Evolutionary conservation across 2,329 filamentous ascomycete species (phyloP).

Genomic region (Colletotrichum sansevieriae): DNA sequence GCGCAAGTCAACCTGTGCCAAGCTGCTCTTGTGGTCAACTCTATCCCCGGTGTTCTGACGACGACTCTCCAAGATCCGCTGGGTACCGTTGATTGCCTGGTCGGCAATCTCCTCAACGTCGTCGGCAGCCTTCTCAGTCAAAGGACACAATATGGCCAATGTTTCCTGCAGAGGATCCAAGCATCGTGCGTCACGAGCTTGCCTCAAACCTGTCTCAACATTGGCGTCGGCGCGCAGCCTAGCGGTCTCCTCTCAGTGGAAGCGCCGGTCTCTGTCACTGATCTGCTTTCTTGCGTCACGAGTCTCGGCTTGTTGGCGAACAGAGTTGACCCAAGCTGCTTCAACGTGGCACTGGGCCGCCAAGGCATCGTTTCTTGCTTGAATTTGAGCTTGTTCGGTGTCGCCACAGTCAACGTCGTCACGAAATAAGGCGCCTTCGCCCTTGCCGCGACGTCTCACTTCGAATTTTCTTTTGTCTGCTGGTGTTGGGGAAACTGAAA

Average conservation of each 20-base stretch:
- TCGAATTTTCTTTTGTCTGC: constrained; percentile 1
- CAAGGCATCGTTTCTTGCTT: constrained; percentile 24
- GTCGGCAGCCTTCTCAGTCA: background rate
- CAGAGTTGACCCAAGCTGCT: constrained; percentile 22
- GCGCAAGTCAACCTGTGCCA: constrained; percentile 14
- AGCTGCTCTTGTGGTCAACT: background rate
- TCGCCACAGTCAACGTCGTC: constrained; percentile 21
- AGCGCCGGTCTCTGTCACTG: background rate
- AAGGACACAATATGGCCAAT: background rate
- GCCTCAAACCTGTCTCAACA: constrained; percentile 20
- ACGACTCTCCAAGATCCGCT: background rate
- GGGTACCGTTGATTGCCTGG: background rate
- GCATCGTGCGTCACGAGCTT: constrained; percentile 4
- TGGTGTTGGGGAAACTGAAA: constrained; percentile 22
- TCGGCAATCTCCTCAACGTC: background rate
- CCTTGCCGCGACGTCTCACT: background rate
- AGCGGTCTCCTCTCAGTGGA: background rate
- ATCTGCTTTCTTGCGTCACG: constrained; percentile 10
- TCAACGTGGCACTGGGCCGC: constrained; percentile 10
- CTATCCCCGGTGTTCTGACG: background rate
- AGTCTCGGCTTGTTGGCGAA: constrained; percentile 15
- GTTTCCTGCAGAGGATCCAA: background rate
- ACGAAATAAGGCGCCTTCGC: constrained; percentile 3
- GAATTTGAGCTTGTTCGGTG: constrained; percentile 33
- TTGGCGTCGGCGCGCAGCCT: constrained; percentile 16